Conservation (phyloP, 345 rosid species). For the sweet orange (Citrus sinensis) region DVS_A1.0 CM039166.1:2079001-2079500, state of each 20-base stretch:
- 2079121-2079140: constrained; percentile 60
- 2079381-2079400: too few species aligned
- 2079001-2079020: too few species aligned
- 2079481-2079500: constrained; percentile 62
- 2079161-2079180: constrained; percentile 71
- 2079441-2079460: constrained; percentile 69
- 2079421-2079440: not conserved
- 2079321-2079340: not conserved
- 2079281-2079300: constrained; percentile 60
- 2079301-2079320: constrained; percentile 75
- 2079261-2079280: constrained; percentile 47
- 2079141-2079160: constrained; percentile 87
- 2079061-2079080: too few species aligned
- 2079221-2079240: constrained; percentile 73
- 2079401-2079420: too few species aligned
- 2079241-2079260: constrained; percentile 55
- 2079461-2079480: constrained; percentile 80
- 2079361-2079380: too few species aligned
- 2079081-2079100: too few species aligned
- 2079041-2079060: too few species aligned
- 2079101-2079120: too few species aligned
- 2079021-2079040: too few species aligned
- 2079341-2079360: too few species aligned
- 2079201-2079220: constrained; percentile 12
- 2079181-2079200: constrained; percentile 50